Conservation (phyloP, 768 basidiomycete genomes). For the Gymnopilus dilepis region DNA sequence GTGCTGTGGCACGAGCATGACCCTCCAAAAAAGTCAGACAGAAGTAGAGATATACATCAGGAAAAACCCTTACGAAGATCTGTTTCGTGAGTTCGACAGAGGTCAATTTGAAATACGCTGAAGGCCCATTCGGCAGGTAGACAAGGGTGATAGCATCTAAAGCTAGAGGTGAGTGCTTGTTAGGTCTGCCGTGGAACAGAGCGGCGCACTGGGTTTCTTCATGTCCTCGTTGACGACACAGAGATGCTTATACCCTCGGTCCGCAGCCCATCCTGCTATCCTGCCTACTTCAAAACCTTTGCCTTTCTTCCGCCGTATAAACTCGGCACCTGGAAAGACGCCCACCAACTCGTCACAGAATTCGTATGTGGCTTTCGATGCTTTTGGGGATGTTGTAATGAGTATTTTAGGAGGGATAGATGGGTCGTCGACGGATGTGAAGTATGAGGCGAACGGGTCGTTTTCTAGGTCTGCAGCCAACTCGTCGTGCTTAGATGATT, state of each 20-base stretch:
- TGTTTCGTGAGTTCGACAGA: conserved; percentile 86
- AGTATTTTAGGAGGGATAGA: conserved; percentile 83
- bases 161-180: conserved; percentile 11
- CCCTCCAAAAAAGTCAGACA: conserved; percentile 54
- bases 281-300: conserved; percentile 90
- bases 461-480: conserved; percentile 69
- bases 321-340: conserved; percentile 91
- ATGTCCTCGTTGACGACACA: conserved; percentile 95
- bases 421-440: conserved; percentile 69
- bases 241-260: conserved; percentile 85
- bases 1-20: conserved; percentile 90
- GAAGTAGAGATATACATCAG: background rate
- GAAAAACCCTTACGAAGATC: conserved; percentile 68
- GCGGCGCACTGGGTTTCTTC: conserved; percentile 85
- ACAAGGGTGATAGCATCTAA: conserved; percentile 92
- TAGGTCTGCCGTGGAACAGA: background rate
- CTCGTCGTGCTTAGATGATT: conserved; percentile 52
- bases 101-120: conserved; percentile 93
- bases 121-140: conserved; percentile 90
- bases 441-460: conserved; percentile 82
- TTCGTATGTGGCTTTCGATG: conserved; percentile 87
- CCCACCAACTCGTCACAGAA: conserved; percentile 92
- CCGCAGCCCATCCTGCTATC: conserved; percentile 93
- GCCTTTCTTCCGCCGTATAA: conserved; percentile 84
- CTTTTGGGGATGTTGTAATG: conserved; percentile 88